These are phyloP conservation scores for Beauveria asiatica DNA, from an alignment of 2,329 filamentous ascomycete genomes.

Conservation along the genomic window DNA sequence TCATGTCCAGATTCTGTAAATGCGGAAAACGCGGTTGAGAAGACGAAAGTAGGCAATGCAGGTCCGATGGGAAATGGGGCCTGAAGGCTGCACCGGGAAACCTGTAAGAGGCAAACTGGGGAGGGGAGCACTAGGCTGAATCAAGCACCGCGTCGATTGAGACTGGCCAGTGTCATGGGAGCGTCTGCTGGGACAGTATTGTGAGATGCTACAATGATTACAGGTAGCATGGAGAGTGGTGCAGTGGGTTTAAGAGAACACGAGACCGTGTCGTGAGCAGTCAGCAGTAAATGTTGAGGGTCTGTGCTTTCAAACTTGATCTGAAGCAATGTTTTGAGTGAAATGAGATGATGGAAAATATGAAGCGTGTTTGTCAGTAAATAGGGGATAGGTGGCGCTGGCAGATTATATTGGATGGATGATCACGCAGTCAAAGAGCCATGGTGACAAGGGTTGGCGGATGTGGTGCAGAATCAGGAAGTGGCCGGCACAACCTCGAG, in stretches of 20 bases:
- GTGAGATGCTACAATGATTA: conserved; percentile 1
- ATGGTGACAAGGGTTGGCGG: neutral
- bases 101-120: conserved; percentile 4
- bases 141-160: neutral
- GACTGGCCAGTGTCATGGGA: neutral
- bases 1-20: neutral
- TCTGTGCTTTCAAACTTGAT: neutral
- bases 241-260: neutral
- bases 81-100: neutral
- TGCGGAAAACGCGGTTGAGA: conserved; percentile 3
- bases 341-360: neutral
- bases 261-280: neutral
- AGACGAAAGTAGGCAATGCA: conserved; percentile 1
- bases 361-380: neutral
- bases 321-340: neutral
- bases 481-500: neutral
- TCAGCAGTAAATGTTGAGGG: neutral
- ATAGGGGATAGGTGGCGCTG: neutral
- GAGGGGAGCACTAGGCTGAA: conserved; percentile 1
- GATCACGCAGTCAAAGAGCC: neutral
- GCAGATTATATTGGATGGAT: neutral
- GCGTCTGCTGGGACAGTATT: neutral
- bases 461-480: neutral
- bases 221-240: conserved; percentile 8
- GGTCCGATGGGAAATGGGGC: neutral